Evolutionary conservation across 2,329 filamentous ascomycete species (phyloP), one percentile per base, ranked within the genome.

Genomic region (Chalaropsis ovoidea): DNA sequence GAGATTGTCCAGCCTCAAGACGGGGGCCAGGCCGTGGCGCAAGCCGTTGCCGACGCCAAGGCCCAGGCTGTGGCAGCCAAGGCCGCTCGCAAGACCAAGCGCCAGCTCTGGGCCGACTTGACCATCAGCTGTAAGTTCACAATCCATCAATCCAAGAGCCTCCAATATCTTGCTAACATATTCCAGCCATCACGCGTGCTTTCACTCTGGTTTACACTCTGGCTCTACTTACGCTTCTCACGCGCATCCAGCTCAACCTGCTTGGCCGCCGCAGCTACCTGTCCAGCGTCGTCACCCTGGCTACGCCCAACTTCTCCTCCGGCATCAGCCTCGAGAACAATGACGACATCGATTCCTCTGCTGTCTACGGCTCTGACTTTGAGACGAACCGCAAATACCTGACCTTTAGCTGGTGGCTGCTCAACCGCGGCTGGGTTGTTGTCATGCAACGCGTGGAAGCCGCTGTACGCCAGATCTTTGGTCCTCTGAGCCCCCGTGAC

Each of bases 401-500:
- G 61, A 95, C 92, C 49, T 95, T 97, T 74, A 96, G 90, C 76
- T 99, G 94, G 94, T 99, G 93, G 92, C 78, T 99, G 60, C 80
- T 99, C 61, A 93, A 99, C 76, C 85, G 85, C 69, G 94, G 94
- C 54, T 97, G 91, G 86, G 84, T 86, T 69, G 85, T 91, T 67
- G 78, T 97, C 66, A 87, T 91, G 81, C 80, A 85, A 66, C 88
- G 86, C 69, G 92, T 99, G 61, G 86, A 91, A 73, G 78, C 80
- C n/a, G 91, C 91, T 3, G 94, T 99, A 27, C 87, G 87, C 70
- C 88, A 95, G 64, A 88, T 93, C 27, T 97, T 96, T 75, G 90
- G 90, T n/a, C 81, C 84, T 68, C 79, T 96, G 62, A 96, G 91
- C 74, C 92, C 92, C 1, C 85, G 92, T 62, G 93, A 97, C 72